A percentile compares a stretch with the other conserved stretches of the same genome.
Evolutionary conservation across 495 filamentous ascomycete genomes (phyloP).

Genomic region (Staphylotrichum longicolle): DNA sequence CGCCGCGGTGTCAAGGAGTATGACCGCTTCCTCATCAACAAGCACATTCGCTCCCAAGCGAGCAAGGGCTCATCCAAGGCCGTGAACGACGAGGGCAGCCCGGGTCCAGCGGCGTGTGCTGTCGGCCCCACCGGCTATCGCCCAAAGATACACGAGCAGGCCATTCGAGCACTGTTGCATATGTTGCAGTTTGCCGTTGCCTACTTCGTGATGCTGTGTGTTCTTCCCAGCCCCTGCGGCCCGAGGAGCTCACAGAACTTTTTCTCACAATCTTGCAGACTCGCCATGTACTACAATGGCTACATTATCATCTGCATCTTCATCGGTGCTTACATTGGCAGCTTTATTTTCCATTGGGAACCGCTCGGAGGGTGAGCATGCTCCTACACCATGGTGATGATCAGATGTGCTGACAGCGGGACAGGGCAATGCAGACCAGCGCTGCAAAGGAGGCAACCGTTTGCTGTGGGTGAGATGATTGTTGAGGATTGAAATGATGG

Average conservation of each 20-base stretch:
- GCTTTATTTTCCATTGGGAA: slow-evolving; percentile 62
- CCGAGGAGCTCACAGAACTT: not conserved
- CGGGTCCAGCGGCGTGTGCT: not conserved
- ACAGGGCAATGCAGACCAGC: slow-evolving; percentile 14
- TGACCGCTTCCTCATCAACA: slow-evolving; percentile 55
- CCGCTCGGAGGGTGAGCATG: slow-evolving; percentile 27
- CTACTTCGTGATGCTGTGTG: slow-evolving; percentile 65
- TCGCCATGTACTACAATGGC: slow-evolving; percentile 65
- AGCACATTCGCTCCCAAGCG: slow-evolving; percentile 25
- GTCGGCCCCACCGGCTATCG: slow-evolving; percentile 34
- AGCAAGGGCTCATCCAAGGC: not conserved
- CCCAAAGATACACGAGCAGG: slow-evolving; percentile 56
- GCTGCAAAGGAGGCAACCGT: slow-evolving; percentile 22
- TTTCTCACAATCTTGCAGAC: slow-evolving; percentile 9
- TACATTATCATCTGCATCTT: slow-evolving; percentile 66
- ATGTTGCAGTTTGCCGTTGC: slow-evolving; percentile 67
- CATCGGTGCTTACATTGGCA: slow-evolving; percentile 62
- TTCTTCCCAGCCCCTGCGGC: not conserved
- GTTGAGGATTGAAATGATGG: too few relatives aligned
- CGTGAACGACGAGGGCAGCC: slow-evolving; percentile 9
- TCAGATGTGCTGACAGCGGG: not conserved
- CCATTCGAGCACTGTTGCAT: slow-evolving; percentile 60
- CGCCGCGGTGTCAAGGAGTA: slow-evolving; percentile 59
- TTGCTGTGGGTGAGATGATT: slow-evolving; percentile 20
- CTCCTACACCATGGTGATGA: not conserved